Evolutionary conservation across 768 basidiomycete genomes (phyloP), one percentile per base, ranked within the genome.

Genomic region (Auriscalpium vulgare): DNA sequence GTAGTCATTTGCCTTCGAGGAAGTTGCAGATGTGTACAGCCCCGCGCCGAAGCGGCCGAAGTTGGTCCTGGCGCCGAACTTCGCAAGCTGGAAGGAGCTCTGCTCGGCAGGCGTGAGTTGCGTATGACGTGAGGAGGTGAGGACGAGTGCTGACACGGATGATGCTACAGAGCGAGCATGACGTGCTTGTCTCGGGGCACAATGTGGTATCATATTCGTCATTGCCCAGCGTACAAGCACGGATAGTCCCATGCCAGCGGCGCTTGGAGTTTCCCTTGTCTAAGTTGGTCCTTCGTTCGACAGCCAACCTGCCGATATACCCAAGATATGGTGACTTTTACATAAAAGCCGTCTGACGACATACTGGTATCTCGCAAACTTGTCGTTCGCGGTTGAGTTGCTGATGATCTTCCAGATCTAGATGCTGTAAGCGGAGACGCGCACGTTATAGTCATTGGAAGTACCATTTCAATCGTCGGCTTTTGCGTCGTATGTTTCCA

Each of bases 1-100:
- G 29, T 67, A 67, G 36, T 64, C 63, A 23, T 66, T 60, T 35
- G 66, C 63, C 65, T 66, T 66, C 8, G 63, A 66, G 11, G 66
- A 67, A 4, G 66, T 67, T 16, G 65, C 66, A 16, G 66, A 66
- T 21, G 63, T 66, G 48, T 67, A 67, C 37, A 67, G 63, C 2
- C 66, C 66, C 3, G 19, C 37, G 19, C 66, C 66, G 48, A 67
- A 67, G 8, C 65, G 61, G 13, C 62, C 61, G 48, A 62, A 65
- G 54, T 64, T 66, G 10, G 57, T 62, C 8, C 59, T 36, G 37
- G 54, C 16, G 13, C 58, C 54, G 6, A 40, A 53, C 16, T 55
- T 56, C 17, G 59, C 58, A 2, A 60, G 45, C 43, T 59, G 45
- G 56, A 67, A 67, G 6, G 66, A 65, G 37, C 57, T 58, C 63